Evolutionary conservation across 768 basidiomycete genomes (phyloP).

Genomic region (Boletus eberwhitei): DNA sequence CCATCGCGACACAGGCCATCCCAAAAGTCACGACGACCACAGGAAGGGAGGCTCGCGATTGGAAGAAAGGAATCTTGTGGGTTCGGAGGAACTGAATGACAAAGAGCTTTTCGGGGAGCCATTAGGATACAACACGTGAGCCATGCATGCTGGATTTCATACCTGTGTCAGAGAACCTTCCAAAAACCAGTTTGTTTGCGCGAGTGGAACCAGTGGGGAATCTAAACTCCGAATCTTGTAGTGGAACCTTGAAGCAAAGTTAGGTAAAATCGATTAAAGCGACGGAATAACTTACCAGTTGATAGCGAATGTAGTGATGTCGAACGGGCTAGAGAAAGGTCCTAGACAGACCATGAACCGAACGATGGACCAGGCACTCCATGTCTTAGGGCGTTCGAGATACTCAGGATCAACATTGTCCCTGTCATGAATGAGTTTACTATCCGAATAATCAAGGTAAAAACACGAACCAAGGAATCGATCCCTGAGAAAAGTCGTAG

Average conservation of each 20-base stretch:
- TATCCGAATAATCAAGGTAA: background rate
- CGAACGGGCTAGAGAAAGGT: constrained; percentile 36
- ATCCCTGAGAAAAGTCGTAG: constrained; percentile 37
- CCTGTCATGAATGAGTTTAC: constrained; percentile 19
- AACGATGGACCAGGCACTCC: constrained; percentile 34
- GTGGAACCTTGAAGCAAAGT: constrained; percentile 24
- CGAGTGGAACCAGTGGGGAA: constrained; percentile 29
- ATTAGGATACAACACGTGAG: background rate
- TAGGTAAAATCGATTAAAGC: background rate
- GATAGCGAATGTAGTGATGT: constrained; percentile 30
- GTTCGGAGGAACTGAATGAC: constrained; percentile 34
- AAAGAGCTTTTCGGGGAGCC: constrained; percentile 21
- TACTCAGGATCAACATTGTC: constrained; percentile 39
- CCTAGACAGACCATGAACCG: constrained; percentile 36
- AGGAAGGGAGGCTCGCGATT: constrained; percentile 28
- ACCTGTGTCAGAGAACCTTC: constrained; percentile 37
- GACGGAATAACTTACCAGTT: constrained; percentile 26
- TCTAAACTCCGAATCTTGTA: constrained; percentile 28
- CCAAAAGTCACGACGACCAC: constrained; percentile 31
- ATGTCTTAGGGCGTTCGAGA: constrained; percentile 29
- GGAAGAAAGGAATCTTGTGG: constrained; percentile 30
- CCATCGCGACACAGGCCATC: constrained; percentile 31
- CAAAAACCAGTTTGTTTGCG: constrained; percentile 37
- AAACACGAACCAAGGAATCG: constrained; percentile 32
- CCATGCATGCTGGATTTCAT: background rate